Percentiles rank a stretch among this genome's conserved stretches.
These are phyloP conservation scores for Aspergillus cavernicola DNA, from an alignment of 495 filamentous ascomycete genomes.

Conservation along the genomic window DNA sequence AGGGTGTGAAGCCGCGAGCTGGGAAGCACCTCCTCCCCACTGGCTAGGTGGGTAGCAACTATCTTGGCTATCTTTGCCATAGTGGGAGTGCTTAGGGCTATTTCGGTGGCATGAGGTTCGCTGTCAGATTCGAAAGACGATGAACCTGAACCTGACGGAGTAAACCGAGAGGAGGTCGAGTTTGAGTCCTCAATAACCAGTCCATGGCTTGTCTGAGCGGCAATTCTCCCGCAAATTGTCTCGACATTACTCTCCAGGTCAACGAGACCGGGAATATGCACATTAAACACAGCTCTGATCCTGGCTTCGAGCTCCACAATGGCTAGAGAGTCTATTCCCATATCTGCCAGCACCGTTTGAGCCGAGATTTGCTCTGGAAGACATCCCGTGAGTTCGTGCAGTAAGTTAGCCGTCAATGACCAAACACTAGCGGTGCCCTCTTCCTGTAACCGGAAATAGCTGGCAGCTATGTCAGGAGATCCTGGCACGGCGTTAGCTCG, in stretches of 20 bases:
- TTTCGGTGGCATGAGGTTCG: not conserved
- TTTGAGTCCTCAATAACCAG: too few relatives aligned
- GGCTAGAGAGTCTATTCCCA: not conserved
- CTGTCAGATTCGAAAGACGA: too few relatives aligned
- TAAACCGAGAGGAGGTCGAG: too few relatives aligned
- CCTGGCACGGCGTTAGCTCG: not conserved
- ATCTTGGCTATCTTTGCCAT: not conserved
- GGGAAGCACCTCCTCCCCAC: not conserved
- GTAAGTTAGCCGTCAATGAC: not conserved
- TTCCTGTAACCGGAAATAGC: not conserved
- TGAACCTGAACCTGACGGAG: too few relatives aligned
- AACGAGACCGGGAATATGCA: not conserved
- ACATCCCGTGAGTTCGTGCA: not conserved
- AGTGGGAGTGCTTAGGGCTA: not conserved
- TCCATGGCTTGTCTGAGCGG: not conserved
- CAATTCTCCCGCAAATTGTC: not conserved
- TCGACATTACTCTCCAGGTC: too few relatives aligned
- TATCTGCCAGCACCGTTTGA: not conserved
- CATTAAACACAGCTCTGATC: not conserved
- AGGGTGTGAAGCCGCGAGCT: not conserved
- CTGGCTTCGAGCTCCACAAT: not conserved
- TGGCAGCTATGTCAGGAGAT: not conserved
- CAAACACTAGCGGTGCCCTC: not conserved
- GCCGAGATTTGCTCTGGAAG: not conserved
- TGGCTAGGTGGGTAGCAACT: not conserved